Evolutionary conservation across 2,329 filamentous ascomycete species (phyloP), one percentile per base, ranked within the genome.

Genomic region (Cercospora canescens): DNA sequence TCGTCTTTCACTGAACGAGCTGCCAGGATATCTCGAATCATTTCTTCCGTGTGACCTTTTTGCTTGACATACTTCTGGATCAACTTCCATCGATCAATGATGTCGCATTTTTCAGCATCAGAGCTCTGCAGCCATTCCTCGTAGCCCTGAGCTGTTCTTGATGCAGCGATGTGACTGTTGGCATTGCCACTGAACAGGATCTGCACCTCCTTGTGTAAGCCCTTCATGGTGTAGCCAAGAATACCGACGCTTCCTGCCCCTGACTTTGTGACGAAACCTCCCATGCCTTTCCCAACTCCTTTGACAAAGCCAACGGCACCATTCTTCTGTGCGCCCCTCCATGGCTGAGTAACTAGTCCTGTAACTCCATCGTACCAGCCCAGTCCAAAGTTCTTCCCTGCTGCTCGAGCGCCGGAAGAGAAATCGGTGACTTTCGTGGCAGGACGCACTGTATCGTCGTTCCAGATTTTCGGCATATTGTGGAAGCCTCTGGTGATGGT

Each of bases 401-500:
- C 93, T 45, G 93, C 88, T 67, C 84, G 88, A 35, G 96, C 79
- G 0, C 93, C 93, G 67, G 89, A 92, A 60, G 88, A 84, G 57
- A 96, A 81, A 56, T 88, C 90, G 0, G 91, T 93, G 6, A 97
- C 91, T 70, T 91, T 92, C 63, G 92, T 89, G 1, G 87, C 83
- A 11, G 91, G 89, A 7, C 92, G 85, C 0, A 97, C 88, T 1
- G 89, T 93, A 0, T 92, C 88, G 73, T 96, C 93, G 39, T 93
- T 91, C 76, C 96, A 97, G 1, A 97, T 81, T 69, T 87, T 88
- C 0, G 94, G 93, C 4, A 91, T 89, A 71, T 97, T 96, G 75
- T 94, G 90, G 76, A 97, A 95, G 0, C 94, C 94, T 77, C 91
- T 91, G 0, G 93, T 91, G 39, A 97, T 80, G 0, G 91, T 91